Percentiles rank a stretch among this genome's conserved stretches.
Evolutionary conservation across 352 stramenopile species (phyloP).

Genomic region (Globisporangium echinulatum): DNA sequence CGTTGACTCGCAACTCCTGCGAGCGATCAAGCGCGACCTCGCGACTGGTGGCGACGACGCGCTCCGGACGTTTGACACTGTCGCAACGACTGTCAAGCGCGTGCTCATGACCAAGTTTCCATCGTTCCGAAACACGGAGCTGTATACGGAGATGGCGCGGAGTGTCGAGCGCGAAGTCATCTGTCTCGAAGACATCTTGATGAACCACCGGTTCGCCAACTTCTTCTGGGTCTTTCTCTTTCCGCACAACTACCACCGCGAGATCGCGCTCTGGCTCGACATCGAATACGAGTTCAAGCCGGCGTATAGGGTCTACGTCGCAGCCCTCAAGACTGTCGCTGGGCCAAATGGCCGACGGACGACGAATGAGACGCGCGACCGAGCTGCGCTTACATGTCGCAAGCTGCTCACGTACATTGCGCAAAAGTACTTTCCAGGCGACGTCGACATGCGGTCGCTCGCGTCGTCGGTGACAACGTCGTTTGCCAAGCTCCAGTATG

Average conservation of each 20-base stretch:
- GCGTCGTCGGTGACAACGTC: constrained; percentile 62
- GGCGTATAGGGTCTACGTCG: constrained; percentile 64
- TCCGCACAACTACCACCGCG: constrained; percentile 82
- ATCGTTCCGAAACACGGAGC: constrained; percentile 70
- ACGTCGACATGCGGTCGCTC: constrained; percentile 66
- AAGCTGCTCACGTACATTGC: constrained; percentile 81
- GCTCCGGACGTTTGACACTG: constrained; percentile 69
- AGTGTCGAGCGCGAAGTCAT: constrained; percentile 78
- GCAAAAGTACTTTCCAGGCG: constrained; percentile 76
- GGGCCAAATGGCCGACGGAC: constrained; percentile 5
- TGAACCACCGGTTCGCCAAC: constrained; percentile 84
- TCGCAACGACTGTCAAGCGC: constrained; percentile 74
- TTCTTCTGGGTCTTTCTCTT: constrained; percentile 89
- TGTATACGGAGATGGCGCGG: constrained; percentile 78
- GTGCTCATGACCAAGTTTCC: constrained; percentile 76
- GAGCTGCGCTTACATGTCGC: constrained; percentile 51
- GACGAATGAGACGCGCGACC: constrained; percentile 44
- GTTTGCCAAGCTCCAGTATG: constrained; percentile 55
- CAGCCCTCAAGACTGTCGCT: constrained; percentile 32
- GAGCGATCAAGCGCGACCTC: constrained; percentile 71
- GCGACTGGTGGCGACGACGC: constrained; percentile 71
- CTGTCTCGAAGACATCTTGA: constrained; percentile 76
- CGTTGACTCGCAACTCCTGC: constrained; percentile 55
- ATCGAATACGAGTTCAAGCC: constrained; percentile 87
- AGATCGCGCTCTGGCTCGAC: constrained; percentile 81